A percentile compares a stretch with the other conserved stretches of the same genome.
These are phyloP conservation scores for Begonia loranthoides DNA, from an alignment of 306 rosid species.

Conservation along the genomic window DNA sequence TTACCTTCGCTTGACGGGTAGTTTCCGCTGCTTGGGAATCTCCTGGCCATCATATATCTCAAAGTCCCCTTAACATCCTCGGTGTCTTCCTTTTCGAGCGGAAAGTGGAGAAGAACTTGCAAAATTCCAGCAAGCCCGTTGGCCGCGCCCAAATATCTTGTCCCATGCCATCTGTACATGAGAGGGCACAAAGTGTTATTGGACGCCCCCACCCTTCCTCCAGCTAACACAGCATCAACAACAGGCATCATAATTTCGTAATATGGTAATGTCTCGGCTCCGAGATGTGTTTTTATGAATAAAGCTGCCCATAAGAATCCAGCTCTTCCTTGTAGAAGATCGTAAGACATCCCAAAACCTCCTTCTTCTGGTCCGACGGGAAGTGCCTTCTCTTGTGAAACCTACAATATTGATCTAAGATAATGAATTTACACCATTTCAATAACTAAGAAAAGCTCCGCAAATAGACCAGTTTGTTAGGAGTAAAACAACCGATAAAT, in stretches of 20 bases:
- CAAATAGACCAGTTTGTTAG: too few species aligned
- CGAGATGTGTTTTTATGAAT: conserved; percentile 53
- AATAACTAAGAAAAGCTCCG: too few species aligned
- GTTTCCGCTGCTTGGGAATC: conserved; percentile 76
- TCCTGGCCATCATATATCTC: conserved; percentile 62
- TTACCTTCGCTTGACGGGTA: conserved; percentile 94
- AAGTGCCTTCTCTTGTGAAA: conserved; percentile 65
- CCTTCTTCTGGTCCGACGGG: conserved; percentile 93
- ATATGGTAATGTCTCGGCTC: conserved; percentile 34
- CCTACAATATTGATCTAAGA: conserved; percentile 12
- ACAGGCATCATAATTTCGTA: conserved; percentile 41
- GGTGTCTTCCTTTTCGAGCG: conserved; percentile 43
- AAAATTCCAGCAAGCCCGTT: conserved; percentile 79
- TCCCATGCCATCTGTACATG: conserved; percentile 92
- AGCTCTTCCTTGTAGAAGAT: conserved; percentile 73
- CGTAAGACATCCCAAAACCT: conserved; percentile 97
- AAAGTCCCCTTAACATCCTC: conserved; percentile 71
- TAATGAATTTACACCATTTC: too few species aligned
- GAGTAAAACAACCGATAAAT: too few species aligned
- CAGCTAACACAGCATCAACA: conserved; percentile 64
- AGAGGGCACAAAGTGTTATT: conserved; percentile 65
- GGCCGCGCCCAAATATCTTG: conserved; percentile 84
- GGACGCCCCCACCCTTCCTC: conserved; percentile 86
- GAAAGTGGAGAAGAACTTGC: conserved; percentile 69
- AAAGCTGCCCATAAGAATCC: conserved; percentile 82